Percentiles rank a stretch among this genome's conserved stretches.
These are phyloP conservation scores for Talaromyces sp. DNA, from an alignment of 2,329 filamentous ascomycete genomes.

Conservation along the genomic window DNA sequence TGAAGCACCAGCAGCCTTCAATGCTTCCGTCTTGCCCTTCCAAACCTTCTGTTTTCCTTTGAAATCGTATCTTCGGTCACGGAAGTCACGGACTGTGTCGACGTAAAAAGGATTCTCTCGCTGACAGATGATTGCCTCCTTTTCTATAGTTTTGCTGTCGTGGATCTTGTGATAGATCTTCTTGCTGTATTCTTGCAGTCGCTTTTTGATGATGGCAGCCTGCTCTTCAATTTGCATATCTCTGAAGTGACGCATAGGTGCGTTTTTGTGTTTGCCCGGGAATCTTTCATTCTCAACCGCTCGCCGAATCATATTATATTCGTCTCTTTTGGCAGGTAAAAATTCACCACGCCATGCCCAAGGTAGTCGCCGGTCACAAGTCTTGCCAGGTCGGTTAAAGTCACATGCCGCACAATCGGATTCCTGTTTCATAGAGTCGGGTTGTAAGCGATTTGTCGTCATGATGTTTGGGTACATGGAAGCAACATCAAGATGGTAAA, in stretches of 20 bases:
- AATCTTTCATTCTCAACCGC: slow-evolving; percentile 90
- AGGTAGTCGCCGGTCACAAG: slow-evolving; percentile 86
- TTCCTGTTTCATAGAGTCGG: slow-evolving; percentile 98
- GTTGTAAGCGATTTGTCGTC: slow-evolving; percentile 96
- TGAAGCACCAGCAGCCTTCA: slow-evolving; percentile 78
- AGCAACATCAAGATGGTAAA: slow-evolving; percentile 97
- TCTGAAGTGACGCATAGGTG: slow-evolving; percentile 69
- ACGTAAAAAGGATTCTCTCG: slow-evolving; percentile 98
- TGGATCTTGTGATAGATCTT: slow-evolving; percentile 99
- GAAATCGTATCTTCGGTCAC: slow-evolving; percentile 96
- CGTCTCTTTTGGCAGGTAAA: slow-evolving; percentile 88
- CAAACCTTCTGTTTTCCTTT: slow-evolving; percentile 97
- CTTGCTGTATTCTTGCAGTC: slow-evolving; percentile 87
- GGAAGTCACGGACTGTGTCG: slow-evolving; percentile 90
- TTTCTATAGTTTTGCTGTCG: slow-evolving; percentile 84
- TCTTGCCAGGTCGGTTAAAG: slow-evolving; percentile 96
- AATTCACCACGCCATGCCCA: slow-evolving; percentile 99
- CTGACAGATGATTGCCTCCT: slow-evolving; percentile 97
- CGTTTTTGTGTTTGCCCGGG: slow-evolving; percentile 70
- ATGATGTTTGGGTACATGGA: slow-evolving; percentile 99
- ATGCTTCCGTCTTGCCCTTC: slow-evolving; percentile 89
- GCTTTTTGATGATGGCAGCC: slow-evolving; percentile 73
- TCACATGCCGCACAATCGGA: slow-evolving; percentile 96
- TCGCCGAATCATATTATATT: slow-evolving; percentile 98
- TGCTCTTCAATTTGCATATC: slow-evolving; percentile 81